phyloP scores from a whole-genome alignment of 176 grass and related monocot species.

The Themeda triandra region DNA sequence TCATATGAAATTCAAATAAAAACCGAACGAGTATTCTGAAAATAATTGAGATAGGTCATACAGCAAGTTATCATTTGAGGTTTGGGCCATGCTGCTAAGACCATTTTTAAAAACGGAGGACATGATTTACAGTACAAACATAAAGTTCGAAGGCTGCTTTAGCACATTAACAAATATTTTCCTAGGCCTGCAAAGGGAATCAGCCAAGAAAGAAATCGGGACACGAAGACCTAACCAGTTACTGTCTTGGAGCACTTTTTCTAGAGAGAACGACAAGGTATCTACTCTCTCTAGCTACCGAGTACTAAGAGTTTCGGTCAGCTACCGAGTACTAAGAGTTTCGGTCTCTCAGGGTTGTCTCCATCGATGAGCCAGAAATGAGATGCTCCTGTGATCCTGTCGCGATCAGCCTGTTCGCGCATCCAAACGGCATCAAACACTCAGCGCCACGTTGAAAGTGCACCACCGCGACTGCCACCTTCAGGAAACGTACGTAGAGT shows the following conservation, averaged over 20 bases:
- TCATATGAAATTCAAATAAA: too few species aligned
- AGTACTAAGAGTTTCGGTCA: too few species aligned
- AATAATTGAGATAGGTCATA: too few species aligned
- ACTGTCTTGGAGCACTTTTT: not conserved
- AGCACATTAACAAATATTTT: too few species aligned
- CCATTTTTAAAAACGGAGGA: too few species aligned
- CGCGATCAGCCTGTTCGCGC: not conserved
- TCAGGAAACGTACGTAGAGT: not conserved
- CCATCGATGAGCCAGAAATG: not conserved
- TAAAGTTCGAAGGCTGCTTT: too few species aligned
- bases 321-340: too few species aligned
- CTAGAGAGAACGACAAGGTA: not conserved
- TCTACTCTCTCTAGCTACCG: not conserved
- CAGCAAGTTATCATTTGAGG: too few species aligned
- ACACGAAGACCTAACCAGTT: not conserved
- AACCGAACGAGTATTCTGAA: too few species aligned
- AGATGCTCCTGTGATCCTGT: not conserved
- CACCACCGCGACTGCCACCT: not conserved
- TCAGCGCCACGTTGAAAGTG: slow-evolving; percentile 6
- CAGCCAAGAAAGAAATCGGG: not conserved
- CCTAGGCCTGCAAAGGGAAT: too few species aligned
- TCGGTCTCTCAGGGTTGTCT: not conserved
- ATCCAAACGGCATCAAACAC: not conserved
- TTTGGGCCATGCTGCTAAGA: too few species aligned
- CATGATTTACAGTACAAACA: too few species aligned